Evolutionary conservation across 78 protist species (phyloP).

Genomic region (Polysphondylium violaceum): DNA sequence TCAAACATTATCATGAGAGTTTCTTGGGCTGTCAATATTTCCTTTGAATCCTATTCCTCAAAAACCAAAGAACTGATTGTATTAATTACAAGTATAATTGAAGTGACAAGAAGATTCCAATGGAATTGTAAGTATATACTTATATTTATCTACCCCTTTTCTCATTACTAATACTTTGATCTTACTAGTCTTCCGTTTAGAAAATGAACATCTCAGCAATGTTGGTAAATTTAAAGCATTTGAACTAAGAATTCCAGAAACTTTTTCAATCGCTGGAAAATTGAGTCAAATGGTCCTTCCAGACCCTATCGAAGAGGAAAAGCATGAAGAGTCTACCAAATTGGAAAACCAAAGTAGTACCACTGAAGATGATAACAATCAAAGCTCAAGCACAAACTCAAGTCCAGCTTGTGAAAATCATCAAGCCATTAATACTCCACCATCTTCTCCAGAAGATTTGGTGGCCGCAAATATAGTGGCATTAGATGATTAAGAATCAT

Average conservation of each 20-base stretch:
- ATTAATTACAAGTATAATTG: constrained; percentile 31
- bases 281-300: too few relatives aligned
- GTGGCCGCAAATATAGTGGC: too few relatives aligned
- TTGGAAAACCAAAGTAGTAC: too few relatives aligned
- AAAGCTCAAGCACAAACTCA: too few relatives aligned
- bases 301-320: too few relatives aligned
- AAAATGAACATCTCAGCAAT: constrained; percentile 76
- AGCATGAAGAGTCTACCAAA: too few relatives aligned
- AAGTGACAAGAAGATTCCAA: constrained; percentile 74
- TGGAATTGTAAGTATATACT: constrained; percentile 65
- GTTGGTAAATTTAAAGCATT: constrained; percentile 80
- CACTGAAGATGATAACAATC: too few relatives aligned
- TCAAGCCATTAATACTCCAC: too few relatives aligned
- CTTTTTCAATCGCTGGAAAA: not conserved
- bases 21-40: constrained; percentile 52
- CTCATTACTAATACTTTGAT: not conserved
- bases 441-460: too few relatives aligned
- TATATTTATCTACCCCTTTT: not conserved
- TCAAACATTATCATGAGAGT: constrained; percentile 60
- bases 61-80: constrained; percentile 49
- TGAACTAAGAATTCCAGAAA: constrained; percentile 72
- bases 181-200: constrained; percentile 70
- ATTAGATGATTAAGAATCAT: too few relatives aligned
- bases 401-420: too few relatives aligned
- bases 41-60: constrained; percentile 56